These are phyloP conservation scores for Flaveria bidentis DNA, from an alignment of 129 eudicot species.

Conservation along the genomic window DNA sequence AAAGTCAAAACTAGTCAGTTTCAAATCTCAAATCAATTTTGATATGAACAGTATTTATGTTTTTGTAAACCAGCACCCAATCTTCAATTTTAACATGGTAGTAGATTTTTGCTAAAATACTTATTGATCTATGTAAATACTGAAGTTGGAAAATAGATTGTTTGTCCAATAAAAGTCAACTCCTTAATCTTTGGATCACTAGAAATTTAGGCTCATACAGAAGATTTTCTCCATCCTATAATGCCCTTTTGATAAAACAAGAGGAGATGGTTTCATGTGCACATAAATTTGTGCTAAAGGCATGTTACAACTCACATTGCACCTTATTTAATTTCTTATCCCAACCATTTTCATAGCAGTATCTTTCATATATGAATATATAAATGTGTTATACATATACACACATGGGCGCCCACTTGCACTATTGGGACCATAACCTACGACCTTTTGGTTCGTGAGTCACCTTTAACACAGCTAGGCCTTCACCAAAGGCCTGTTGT, in stretches of 20 bases:
- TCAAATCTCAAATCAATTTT: constrained; percentile 14
- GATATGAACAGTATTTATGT: neutral
- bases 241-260: neutral
- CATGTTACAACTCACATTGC: constrained; percentile 38
- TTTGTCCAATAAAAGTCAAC: constrained; percentile 36
- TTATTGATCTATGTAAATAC: neutral
- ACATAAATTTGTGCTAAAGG: constrained; percentile 18
- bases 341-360: constrained; percentile 25
- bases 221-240: neutral
- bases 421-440: neutral
- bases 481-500: neutral
- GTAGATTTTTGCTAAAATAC: neutral
- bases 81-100: neutral
- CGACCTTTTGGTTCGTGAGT: neutral
- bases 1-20: constrained; percentile 21
- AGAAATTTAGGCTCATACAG: constrained; percentile 4
- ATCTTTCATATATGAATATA: constrained; percentile 8
- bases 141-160: neutral
- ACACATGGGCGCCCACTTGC: neutral
- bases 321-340: constrained; percentile 24
- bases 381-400: neutral
- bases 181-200: constrained; percentile 19
- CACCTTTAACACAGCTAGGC: neutral
- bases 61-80: neutral
- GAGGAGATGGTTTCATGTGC: constrained; percentile 31